These are phyloP conservation scores for Mucor indicus DNA, from an alignment of 371 early-diverging fungal genomes.

Conservation along the genomic window DNA sequence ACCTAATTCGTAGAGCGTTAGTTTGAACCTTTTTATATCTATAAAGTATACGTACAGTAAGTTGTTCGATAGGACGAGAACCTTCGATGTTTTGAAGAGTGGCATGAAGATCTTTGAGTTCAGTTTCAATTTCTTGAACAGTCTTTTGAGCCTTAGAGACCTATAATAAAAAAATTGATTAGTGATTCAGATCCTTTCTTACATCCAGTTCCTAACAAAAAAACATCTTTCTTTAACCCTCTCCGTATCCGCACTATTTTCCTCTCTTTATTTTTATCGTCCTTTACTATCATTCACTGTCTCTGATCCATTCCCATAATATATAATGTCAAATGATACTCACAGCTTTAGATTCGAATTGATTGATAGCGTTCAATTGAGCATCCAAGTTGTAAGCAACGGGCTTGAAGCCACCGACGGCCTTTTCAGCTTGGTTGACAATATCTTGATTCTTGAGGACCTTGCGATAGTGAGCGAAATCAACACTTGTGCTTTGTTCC, in stretches of 20 bases:
- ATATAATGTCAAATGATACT: conserved; percentile 16
- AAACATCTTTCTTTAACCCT: background rate
- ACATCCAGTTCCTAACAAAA: background rate
- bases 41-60: conserved; percentile 64
- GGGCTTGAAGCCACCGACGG: conserved; percentile 77
- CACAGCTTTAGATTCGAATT: conserved; percentile 90
- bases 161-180: conserved; percentile 37
- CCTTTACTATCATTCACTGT: no score
- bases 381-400: conserved; percentile 80
- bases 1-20: conserved; percentile 48
- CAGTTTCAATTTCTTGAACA: conserved; percentile 78
- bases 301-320: background rate
- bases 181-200: background rate
- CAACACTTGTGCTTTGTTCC: conserved; percentile 79
- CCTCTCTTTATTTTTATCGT: background rate
- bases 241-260: background rate
- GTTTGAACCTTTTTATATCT: no score
- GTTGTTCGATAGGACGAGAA: conserved; percentile 91
- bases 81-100: conserved; percentile 91
- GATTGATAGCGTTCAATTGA: conserved; percentile 84
- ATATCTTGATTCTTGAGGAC: conserved; percentile 87
- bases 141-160: conserved; percentile 85
- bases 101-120: conserved; percentile 84
- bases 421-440: conserved; percentile 87
- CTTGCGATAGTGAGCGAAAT: conserved; percentile 85